Evolutionary conservation across 352 stramenopile species (phyloP), one percentile per base, ranked within the genome.

Genomic region (Pythium volutum): DNA sequence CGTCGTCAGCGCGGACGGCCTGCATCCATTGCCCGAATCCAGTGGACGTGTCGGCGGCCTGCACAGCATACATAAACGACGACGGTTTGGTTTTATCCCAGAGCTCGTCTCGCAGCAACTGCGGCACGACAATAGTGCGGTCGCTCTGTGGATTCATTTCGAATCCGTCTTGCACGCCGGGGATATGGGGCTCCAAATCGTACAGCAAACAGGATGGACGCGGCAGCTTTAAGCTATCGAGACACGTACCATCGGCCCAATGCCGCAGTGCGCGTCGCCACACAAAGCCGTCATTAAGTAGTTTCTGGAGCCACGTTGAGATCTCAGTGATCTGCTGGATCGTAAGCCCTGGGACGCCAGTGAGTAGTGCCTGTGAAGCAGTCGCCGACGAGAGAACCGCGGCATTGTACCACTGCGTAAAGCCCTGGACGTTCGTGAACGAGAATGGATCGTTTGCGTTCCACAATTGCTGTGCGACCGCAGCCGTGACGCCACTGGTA

Each of bases 191-290:
- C 54, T 92, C 83, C 8, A 92, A 55, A 43, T 90, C 75, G 48
- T 88, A 90, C 5, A 71, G 34, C 9, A 87, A 39, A 36, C 77
- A 87, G 0, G 54, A 34, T 9, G 46, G 20, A 2, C 75, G 64
- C 2, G 66, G 58, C 15, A 87, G 34, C 27, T 78, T 70, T 48
- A 90, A 55, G 16, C 70, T 70, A 6, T 77, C 77, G 6, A 69
- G n/a, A 50, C 79, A 89, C 1, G 77, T 92, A n/a, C 83, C 80
- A 15, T 75, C 58, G 2, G 65, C 74, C 83, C 83, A 92, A 56
- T 89, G 80, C 8, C 78, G 74, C 31, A 87, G 55, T 0, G 79
- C 83, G 43, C 81, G 71, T 1, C 78, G 70, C 29, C 54, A 61
- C 15, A 89, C 41, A 20, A 88, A 81, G 15, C 74, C 72, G 39